These are phyloP conservation scores for Spathaspora sp. DNA, from an alignment of 805 yeast species.

Conservation along the genomic window DNA sequence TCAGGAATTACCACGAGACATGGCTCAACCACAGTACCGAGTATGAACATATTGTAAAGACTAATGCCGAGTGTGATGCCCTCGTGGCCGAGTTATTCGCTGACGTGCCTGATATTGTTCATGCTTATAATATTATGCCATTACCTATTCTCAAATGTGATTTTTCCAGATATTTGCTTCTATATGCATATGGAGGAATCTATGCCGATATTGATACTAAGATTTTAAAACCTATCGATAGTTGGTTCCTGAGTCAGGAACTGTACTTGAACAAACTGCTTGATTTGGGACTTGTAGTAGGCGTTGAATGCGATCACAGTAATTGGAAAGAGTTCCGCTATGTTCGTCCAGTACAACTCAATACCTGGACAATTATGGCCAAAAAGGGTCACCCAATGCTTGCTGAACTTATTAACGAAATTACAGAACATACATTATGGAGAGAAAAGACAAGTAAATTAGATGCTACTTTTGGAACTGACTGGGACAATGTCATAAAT, in stretches of 20 bases:
- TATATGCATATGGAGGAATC: conserved; percentile 89
- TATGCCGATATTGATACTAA: conserved; percentile 89
- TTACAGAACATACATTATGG: conserved; percentile 69
- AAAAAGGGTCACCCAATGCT: conserved; percentile 90
- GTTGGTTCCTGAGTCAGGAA: conserved; percentile 64
- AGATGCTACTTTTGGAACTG: conserved; percentile 7
- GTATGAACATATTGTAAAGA: conserved; percentile 68
- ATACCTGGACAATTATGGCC: conserved; percentile 96
- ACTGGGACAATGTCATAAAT: neutral
- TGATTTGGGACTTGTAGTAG: conserved; percentile 73
- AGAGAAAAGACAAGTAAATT: conserved; percentile 46
- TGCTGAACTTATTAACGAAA: conserved; percentile 74
- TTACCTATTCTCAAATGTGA: conserved; percentile 83
- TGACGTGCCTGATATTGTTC: conserved; percentile 70
- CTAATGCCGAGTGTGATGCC: conserved; percentile 68
- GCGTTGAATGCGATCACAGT: conserved; percentile 91
- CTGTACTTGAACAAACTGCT: conserved; percentile 22
- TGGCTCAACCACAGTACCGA: conserved; percentile 75
- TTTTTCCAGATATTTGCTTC: conserved; percentile 82
- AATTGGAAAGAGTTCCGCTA: conserved; percentile 89
- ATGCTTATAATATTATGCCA: conserved; percentile 77
- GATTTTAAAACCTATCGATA: conserved; percentile 63
- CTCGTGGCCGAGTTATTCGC: conserved; percentile 62
- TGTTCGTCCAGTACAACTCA: conserved; percentile 88
- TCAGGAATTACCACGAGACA: conserved; percentile 52